Base-by-base conservation (phyloP, 345 rosid species). In the Ceriops decandra region DNA sequence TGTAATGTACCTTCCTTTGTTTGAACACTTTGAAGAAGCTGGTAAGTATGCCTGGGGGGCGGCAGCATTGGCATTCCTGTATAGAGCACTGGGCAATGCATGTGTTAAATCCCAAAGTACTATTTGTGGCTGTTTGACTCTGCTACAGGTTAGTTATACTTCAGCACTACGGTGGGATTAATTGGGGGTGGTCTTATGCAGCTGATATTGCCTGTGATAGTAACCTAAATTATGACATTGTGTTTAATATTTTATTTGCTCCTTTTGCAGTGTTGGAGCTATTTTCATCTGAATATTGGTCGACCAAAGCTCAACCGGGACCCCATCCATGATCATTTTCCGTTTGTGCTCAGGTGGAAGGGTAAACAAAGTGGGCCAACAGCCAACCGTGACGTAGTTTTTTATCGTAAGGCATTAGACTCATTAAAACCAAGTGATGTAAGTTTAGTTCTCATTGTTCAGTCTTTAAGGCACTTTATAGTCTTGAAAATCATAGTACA, bases 341-440 rank as follows among this genome's bases (percentile, higher is more conserved):
- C 98, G 6, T 89, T 89, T 79, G 97, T 89, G 36, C 89, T 93
- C 54, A 71, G 85, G 77, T 93, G 97, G 98, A 93, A 93, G 75
- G 97, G 96, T n/a, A 93, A 90, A 82, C 98, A 93, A 73, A 86
- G 88, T 78, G 98, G 98, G 75, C 97, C 97, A 63, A 84, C 97
- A 60, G 85, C 96, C 47, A 93, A 90, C 57, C 93, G 95, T 53
- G 96, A 90, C 74, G 96, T 93, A 42, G 85, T 93, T 63, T 90
- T 84, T 72, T 93, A 93, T 68, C 90, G 97, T 26, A 93, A 93
- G 72, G 90, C 90, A 46, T 65, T 93, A 70, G 98, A 93, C 65
- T 75, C 82, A 47, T 74, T 93, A 79, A 88, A 89, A 79, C 90
- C 97, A 71, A 77, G 73, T 60, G 96, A 90, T 67, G 97, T 93